Percentiles rank a stretch among this genome's conserved stretches.
phyloP scores from a whole-genome alignment of 1,284 basidiomycete species.

The Pseudozyma pruni region DNA sequence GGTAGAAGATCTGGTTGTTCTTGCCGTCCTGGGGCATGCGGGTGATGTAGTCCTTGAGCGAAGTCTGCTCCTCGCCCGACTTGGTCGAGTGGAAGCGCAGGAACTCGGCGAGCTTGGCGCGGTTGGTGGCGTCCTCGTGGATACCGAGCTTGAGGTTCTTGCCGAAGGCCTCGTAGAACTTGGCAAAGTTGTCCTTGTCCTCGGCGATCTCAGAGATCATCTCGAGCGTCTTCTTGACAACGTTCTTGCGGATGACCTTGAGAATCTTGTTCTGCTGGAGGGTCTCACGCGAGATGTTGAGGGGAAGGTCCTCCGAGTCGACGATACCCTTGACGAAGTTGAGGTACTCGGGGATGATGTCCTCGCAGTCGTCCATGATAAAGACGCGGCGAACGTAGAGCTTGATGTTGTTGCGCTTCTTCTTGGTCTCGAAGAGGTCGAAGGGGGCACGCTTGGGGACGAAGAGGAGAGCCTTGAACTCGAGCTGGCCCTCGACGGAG shows the following conservation, averaged over 20 bases:
- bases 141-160: slow-evolving; percentile 81
- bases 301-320: slow-evolving; percentile 98
- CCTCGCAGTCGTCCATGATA: slow-evolving; percentile 99
- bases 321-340: slow-evolving; percentile 97
- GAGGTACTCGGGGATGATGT: slow-evolving; percentile 99
- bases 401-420: slow-evolving; percentile 99
- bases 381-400: slow-evolving; percentile 99
- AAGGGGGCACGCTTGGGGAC: slow-evolving; percentile 86
- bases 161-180: slow-evolving; percentile 89
- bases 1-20: slow-evolving; percentile 89
- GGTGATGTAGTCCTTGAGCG: slow-evolving; percentile 99
- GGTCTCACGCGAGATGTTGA: slow-evolving; percentile 99
- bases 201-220: slow-evolving; percentile 95
- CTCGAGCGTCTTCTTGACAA: slow-evolving; percentile 98
- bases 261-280: slow-evolving; percentile 99
- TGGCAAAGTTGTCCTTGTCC: slow-evolving; percentile 99
- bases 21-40: slow-evolving; percentile 99
- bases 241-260: slow-evolving; percentile 87
- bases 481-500: slow-evolving; percentile 99
- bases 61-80: slow-evolving; percentile 88
- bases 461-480: slow-evolving; percentile 97
- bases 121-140: slow-evolving; percentile 98
- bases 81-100: slow-evolving; percentile 99
- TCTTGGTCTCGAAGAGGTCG: slow-evolving; percentile 99
- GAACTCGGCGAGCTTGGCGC: slow-evolving; percentile 99